Base-by-base conservation (phyloP, 2,329 filamentous ascomycete species). In the Chaetomium sp. region DNA sequence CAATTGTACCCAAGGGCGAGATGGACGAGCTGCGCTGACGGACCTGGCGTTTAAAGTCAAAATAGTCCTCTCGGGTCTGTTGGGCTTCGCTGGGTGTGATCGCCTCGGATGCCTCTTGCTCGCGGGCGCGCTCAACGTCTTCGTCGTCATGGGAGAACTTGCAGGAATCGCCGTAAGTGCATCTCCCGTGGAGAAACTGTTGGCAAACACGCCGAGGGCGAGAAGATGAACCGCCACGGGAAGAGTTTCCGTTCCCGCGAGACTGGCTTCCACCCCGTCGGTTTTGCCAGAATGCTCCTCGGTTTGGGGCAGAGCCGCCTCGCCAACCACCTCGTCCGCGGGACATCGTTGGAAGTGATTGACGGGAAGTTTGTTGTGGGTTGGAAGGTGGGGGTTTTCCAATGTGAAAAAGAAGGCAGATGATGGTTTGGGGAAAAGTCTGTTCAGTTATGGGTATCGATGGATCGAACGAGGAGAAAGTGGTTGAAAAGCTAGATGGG, bases 141-240 rank as follows among this genome's bases (percentile, higher is more conserved):
- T 21, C n/a, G 1, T 50, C 4, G 6, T 63, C 57, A 27, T 66
- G 64, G 1, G 60, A 63, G 13, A 35, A 66, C 19, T 19, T 47
- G 51, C 64, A 66, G 1, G 50, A 45, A 3, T 57, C 9, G 12
- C 60, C 64, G 60, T 60, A 63, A 6, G 19, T n/a, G 57, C 64
- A 66, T 16, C 33, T n/a, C 6, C 45, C 51, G 19, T 7, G 16
- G 4, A 57, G 45, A 23, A 64, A 64, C 8, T 50, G 19, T 2
- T 8, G 25, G 19, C 62, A 64, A 35, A 57, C 31, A 4, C 57
- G 35, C 5, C 19, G 47, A 3, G 49, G 33, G 1, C 21, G 35
- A 16, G 56, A 16, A 12, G 56, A 7, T 10, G 45, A 38, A 5
- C 19, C 54, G 27, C 42, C 55, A 2, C 42, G 51, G 6, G 56